These are phyloP conservation scores for Podila horticola DNA, from an alignment of 192 early-diverging fungal genomes.

Conservation along the genomic window DNA sequence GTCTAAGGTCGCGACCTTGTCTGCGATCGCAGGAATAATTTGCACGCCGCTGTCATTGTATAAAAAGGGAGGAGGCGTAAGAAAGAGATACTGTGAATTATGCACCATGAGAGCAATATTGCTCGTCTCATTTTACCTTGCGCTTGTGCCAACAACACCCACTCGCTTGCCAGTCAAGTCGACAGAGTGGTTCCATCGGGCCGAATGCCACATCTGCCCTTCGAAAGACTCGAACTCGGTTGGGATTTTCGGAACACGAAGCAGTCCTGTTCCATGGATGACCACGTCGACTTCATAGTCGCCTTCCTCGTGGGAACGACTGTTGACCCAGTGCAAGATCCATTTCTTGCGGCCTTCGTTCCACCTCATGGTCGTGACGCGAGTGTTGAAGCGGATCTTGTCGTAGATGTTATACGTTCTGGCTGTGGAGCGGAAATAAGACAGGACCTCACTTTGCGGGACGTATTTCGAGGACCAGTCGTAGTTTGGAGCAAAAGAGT, in stretches of 20 bases:
- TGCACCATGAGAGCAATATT: background rate
- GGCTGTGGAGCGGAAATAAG: slow-evolving; percentile 31
- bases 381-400: slow-evolving; percentile 48
- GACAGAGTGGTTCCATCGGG: slow-evolving; percentile 53
- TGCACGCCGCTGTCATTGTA: slow-evolving; percentile 37
- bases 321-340: slow-evolving; percentile 31
- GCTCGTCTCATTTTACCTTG: slow-evolving; percentile 22
- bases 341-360: slow-evolving; percentile 29
- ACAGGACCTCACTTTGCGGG: slow-evolving; percentile 19
- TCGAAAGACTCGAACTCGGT: slow-evolving; percentile 55
- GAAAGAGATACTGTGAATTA: background rate
- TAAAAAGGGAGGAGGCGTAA: background rate
- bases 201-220: slow-evolving; percentile 53
- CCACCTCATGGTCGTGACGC: slow-evolving; percentile 35
- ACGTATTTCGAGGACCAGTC: slow-evolving; percentile 53
- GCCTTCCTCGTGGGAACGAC: slow-evolving; percentile 8
- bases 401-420: slow-evolving; percentile 45
- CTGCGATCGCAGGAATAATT: slow-evolving; percentile 51
- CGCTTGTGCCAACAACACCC: slow-evolving; percentile 57
- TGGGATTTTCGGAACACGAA: slow-evolving; percentile 49
- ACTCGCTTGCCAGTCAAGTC: slow-evolving; percentile 56
- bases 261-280: slow-evolving; percentile 47
- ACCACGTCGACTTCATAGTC: slow-evolving; percentile 42
- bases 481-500: slow-evolving; percentile 57
- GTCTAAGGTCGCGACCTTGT: slow-evolving; percentile 41